Percentiles rank a stretch among this genome's conserved stretches.
Evolutionary conservation across 306 rosid genomes (phyloP).

Genomic region (Dalbergia cultrata): DNA sequence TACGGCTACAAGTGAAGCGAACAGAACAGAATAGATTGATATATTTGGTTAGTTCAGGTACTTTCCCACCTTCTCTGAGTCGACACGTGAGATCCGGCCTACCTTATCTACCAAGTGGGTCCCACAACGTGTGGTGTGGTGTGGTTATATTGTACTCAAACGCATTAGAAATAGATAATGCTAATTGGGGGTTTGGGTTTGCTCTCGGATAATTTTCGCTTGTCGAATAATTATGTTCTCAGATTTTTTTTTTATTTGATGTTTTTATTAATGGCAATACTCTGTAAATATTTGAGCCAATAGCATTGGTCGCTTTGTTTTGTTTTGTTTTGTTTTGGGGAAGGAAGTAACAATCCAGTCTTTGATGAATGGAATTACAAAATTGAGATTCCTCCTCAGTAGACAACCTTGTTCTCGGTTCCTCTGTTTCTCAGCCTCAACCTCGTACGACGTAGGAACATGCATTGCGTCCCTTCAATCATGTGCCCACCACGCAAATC

Average conservation of each 20-base stretch:
- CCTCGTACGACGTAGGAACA: conserved; percentile 44
- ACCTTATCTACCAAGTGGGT: not conserved
- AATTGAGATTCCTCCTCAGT: not conserved
- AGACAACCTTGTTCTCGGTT: not conserved
- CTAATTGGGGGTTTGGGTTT: no score
- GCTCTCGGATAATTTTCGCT: no score
- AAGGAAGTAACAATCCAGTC: no score
- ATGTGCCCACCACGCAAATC: conserved; percentile 63
- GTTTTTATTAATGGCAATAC: no score
- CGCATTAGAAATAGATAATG: not conserved
- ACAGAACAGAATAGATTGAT: no score
- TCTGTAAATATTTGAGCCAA: no score
- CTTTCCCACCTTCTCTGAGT: not conserved
- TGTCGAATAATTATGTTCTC: no score
- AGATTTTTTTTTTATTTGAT: no score
- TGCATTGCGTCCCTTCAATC: conserved; percentile 70
- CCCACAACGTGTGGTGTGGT: not conserved
- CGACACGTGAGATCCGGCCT: not conserved
- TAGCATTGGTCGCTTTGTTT: no score
- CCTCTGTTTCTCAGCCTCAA: conserved; percentile 53
- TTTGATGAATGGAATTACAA: not conserved
- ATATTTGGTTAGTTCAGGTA: no score
- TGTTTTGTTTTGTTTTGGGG: no score
- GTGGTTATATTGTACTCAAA: no score
- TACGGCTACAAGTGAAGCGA: not conserved